Evolutionary conservation across 2,329 filamentous ascomycete genomes (phyloP), one percentile per base, ranked within the genome.

Genomic region (Colletotrichum orbiculare): DNA sequence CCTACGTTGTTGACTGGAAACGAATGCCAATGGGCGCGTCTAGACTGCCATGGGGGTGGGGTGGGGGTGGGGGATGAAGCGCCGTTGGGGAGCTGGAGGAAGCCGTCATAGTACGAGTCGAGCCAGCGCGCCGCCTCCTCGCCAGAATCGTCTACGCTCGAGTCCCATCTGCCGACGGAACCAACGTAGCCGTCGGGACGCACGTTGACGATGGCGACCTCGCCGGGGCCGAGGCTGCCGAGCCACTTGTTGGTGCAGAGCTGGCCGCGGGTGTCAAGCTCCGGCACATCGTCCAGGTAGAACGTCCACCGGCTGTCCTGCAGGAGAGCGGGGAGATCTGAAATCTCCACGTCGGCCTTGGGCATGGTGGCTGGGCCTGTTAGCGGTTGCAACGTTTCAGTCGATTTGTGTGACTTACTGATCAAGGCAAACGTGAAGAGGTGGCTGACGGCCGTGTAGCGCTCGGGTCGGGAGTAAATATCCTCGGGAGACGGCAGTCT

Each of bases 181-280:
- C 90, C 91, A 5, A 93, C 86, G 73, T 93, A 93, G 10, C 91
- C 90, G 75, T 93, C 91, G 0, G 91, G 91, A 6, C 91, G 83
- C 2, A 93, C 88, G 70, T 90, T 89, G 45, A 90, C 80, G 45
- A 93, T 84, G 5, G 85, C 87, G 6, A 90, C 84, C 68, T 90
- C 85, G 9, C 82, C 79, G 1, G 81, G 79, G 0, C 77, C 79
- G 3, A 92, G 77, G 49, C 80, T 83, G 45, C 87, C 89, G 7
- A 91, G 79, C 90, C 90, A 93, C 74, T 91, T 92, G 70, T 88
- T 84, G 9, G 87, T 91, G 74, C 87, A 91, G 38, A 81, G 75
- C 42, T 78, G 72, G 43, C 81, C 81, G 33, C 82, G 80, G 3
- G 82, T 85, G 59, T 87, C 83, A 61, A 81, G 85, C 69, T 85